Evolutionary conservation across 371 early-diverging fungal species (phyloP).

Genomic region (Lichtheimia ramosa): DNA sequence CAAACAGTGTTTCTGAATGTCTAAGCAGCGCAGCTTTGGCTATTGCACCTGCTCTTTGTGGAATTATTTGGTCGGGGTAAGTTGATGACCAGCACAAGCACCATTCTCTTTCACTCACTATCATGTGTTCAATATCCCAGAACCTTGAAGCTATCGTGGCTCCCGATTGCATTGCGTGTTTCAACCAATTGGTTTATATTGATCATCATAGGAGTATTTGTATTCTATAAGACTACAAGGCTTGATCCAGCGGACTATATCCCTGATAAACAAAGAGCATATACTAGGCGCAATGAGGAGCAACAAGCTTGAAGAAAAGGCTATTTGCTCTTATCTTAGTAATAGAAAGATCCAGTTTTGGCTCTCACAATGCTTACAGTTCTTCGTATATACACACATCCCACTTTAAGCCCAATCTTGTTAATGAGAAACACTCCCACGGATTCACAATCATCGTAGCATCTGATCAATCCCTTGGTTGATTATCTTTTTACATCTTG

Average conservation of each 20-base stretch:
- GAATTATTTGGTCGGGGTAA: conserved; percentile 39
- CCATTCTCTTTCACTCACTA: background rate
- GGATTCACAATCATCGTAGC: too few species aligned
- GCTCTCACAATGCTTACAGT: too few species aligned
- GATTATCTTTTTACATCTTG: too few species aligned
- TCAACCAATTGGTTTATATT: conserved; percentile 6
- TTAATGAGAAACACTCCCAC: too few species aligned
- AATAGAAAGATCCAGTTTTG: too few species aligned
- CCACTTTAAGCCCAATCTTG: too few species aligned
- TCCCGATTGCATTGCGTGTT: background rate
- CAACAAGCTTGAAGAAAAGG: too few species aligned
- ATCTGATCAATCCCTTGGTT: too few species aligned
- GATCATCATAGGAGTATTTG: conserved; percentile 24
- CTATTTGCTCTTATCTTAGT: too few species aligned
- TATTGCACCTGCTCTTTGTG: conserved; percentile 41
- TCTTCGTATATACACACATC: too few species aligned
- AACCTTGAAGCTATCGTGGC: background rate
- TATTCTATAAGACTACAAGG: conserved; percentile 18
- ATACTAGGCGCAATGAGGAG: too few species aligned
- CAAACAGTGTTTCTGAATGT: conserved; percentile 8
- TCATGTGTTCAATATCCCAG: background rate
- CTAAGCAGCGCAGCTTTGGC: conserved; percentile 39
- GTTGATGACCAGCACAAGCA: conserved; percentile 4
- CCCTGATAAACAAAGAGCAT: too few species aligned
- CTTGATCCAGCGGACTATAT: conserved; percentile 13